Evolutionary conservation across 108 stramenopile species (phyloP).

Genomic region (Stephanodiscus minutulus): DNA sequence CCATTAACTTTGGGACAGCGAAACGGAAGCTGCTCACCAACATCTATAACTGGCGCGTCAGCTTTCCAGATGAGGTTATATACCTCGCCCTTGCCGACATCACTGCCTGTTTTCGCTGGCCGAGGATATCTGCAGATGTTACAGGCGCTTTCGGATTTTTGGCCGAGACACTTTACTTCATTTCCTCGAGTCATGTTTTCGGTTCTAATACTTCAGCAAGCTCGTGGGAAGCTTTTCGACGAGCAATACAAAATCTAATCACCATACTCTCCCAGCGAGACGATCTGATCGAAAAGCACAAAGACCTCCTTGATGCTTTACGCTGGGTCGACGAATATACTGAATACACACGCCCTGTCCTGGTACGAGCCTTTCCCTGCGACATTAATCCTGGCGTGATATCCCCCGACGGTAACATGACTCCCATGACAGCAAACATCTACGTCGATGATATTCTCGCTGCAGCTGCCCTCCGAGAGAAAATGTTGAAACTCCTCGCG

Average conservation of each 20-base stretch:
- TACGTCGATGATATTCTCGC: neutral
- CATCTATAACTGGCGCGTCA: constrained; percentile 1
- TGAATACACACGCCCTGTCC: neutral
- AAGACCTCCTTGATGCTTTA: neutral
- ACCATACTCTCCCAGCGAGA: neutral
- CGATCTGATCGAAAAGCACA: neutral
- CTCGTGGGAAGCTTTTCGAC: constrained; percentile 1
- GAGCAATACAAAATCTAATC: neutral
- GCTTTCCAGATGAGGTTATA: neutral
- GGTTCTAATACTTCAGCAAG: neutral
- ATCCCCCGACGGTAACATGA: neutral
- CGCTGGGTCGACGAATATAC: neutral
- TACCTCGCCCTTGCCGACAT: constrained; percentile 1
- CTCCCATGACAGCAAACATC: neutral
- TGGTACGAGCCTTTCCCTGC: neutral
- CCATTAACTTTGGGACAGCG: neutral
- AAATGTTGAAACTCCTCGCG: too few species aligned
- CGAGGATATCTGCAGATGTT: constrained; percentile 2
- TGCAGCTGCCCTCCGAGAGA: too few species aligned
- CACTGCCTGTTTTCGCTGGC: constrained; percentile 1
- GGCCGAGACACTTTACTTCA: neutral
- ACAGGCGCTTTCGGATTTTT: neutral
- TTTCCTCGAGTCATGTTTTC: neutral
- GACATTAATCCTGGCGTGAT: neutral
- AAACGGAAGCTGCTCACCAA: neutral